Evolutionary conservation across 176 grass and related monocot species (phyloP).

Genomic region (Eragrostis curvula): DNA sequence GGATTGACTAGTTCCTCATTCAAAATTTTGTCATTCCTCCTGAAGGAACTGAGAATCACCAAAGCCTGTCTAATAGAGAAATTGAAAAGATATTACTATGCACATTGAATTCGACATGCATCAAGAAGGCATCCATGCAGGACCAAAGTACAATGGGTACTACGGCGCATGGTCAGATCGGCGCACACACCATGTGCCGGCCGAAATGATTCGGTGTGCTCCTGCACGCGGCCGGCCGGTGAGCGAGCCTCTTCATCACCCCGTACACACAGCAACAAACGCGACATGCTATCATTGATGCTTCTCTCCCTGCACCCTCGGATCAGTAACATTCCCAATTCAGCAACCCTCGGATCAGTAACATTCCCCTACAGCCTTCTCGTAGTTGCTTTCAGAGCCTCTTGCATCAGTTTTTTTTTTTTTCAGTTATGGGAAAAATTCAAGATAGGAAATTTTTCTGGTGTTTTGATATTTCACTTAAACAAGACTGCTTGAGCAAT

Average conservation of each 20-base stretch:
- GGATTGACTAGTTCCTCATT: not conserved
- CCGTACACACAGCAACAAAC: not conserved
- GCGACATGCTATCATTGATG: conserved; percentile 36
- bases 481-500: not conserved
- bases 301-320: not conserved
- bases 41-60: too few relatives aligned
- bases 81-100: not conserved
- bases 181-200: conserved; percentile 26
- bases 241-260: not conserved
- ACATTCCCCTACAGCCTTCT: not conserved
- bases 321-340: conserved; percentile 37
- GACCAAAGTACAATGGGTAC: conserved; percentile 16
- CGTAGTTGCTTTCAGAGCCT: not conserved
- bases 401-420: not conserved
- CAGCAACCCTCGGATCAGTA: conserved; percentile 28
- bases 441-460: not conserved
- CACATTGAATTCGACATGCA: not conserved
- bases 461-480: not conserved
- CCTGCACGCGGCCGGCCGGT: conserved; percentile 32
- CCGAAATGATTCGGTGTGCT: conserved; percentile 44
- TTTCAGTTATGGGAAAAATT: not conserved
- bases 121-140: not conserved
- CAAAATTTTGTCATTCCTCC: too few relatives aligned
- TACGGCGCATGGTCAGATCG: not conserved
- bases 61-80: not conserved